Evolutionary conservation across 176 grass and related monocot genomes (phyloP).

Genomic region (Bothriochloa decipiens): DNA sequence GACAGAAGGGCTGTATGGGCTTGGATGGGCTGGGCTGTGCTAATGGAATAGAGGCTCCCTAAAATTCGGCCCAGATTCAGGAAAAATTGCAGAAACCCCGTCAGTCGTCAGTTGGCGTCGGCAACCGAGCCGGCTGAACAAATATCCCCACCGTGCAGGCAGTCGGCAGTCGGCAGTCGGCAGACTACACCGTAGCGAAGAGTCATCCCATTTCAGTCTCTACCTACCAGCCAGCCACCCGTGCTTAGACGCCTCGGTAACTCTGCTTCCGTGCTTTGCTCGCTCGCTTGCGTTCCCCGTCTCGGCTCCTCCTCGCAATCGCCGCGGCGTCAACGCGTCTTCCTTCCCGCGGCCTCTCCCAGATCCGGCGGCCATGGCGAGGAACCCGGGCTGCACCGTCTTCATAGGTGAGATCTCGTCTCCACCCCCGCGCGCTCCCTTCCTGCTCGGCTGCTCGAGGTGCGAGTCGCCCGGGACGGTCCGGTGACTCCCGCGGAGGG

Average conservation of each 20-base stretch:
- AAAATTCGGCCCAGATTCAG: no score
- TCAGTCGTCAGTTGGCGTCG: no score
- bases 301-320: constrained; percentile 16
- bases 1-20: background rate
- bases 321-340: constrained; percentile 35
- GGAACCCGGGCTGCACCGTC: constrained; percentile 68
- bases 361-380: constrained; percentile 62
- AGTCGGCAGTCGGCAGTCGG: no score
- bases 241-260: background rate
- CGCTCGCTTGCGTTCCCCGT: background rate
- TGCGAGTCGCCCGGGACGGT: background rate
- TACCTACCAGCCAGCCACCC: no score
- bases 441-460: background rate
- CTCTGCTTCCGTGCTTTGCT: constrained; percentile 6
- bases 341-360: background rate
- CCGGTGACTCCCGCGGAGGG: background rate
- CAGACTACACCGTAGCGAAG: no score
- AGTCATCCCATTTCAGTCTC: no score
- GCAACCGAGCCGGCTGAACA: no score
- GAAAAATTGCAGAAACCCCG: no score
- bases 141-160: no score
- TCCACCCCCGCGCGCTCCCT: background rate
- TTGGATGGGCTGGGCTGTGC: background rate
- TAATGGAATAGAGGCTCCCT: no score
- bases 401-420: constrained; percentile 69